Evolutionary conservation across 768 basidiomycete genomes (phyloP), one percentile per base, ranked within the genome.

Genomic region (Termitomyces bulborhizus): DNA sequence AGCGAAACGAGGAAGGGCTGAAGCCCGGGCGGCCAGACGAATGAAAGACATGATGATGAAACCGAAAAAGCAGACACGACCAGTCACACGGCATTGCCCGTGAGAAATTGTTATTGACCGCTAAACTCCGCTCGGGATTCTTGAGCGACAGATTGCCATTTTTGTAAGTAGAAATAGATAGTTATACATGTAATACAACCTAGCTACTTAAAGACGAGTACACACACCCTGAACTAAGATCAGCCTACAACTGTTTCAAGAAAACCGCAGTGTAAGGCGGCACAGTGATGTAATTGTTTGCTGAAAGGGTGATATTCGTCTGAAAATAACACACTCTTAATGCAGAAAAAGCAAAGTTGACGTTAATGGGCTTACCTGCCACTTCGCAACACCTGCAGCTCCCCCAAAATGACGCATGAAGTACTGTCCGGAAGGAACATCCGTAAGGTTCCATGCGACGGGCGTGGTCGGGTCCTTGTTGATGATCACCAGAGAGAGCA

Each of bases 381-480:
- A 82, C 68, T 81, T 81, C 15, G 79, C 80, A 15, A 77, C 58
- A 6, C 80, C 80, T 6, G 80, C 75, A 26, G 63, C 69, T 47
- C 80, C 80, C 58, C 80, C 80, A 59, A 81, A 82, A 65, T 82
- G 80, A n/a, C 79, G 73, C 26, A 81, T 44, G 60, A 80, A 76
- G 65, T 82, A 82, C 11, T 60, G 64, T 6, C 80, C 80, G n/a
- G 67, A 62, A 1, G 80, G 77, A 42, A 82, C 66, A 54, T 74
- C 73, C 27, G 73, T 65, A 18, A 81, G 61, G 54, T 71, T 67
- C 48, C 79, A 71, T 11, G 71, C 62, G 51, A 80, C 65, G 0
- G 77, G 68, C 6, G 57, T 64, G 49, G 62, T 64, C 1, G 75
- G 71, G 59, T 79, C 73, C 65, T 82, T 82, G 74, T 81, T 81